A percentile compares a stretch with the other conserved stretches of the same genome.
Evolutionary conservation across 176 grass and related monocot species (phyloP).

Genomic region (Juncus effusus): DNA sequence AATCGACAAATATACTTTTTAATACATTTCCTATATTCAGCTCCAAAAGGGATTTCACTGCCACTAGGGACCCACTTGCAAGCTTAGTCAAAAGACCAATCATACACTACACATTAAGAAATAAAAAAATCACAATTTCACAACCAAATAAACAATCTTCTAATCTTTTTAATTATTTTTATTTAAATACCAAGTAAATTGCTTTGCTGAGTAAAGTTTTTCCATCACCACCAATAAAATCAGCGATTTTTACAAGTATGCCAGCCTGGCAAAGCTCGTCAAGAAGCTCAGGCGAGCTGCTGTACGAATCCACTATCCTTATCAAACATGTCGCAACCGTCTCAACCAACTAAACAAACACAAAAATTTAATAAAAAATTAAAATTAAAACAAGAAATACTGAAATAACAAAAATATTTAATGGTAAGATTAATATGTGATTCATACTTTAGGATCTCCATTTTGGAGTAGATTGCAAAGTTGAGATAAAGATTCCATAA

Average conservation of each 20-base stretch:
- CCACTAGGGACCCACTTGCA: constrained; percentile 66
- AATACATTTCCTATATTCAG: constrained; percentile 68
- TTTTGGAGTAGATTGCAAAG: constrained; percentile 78
- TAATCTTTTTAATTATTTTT: neutral
- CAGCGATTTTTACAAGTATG: constrained; percentile 51
- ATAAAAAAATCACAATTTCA: constrained; percentile 18
- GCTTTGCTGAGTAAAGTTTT: constrained; percentile 42
- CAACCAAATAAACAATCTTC: neutral
- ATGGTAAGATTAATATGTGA: neutral
- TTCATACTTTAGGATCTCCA: constrained; percentile 57
- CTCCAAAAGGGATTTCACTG: constrained; percentile 81
- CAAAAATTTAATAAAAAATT: constrained; percentile 25
- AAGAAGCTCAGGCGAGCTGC: constrained; percentile 53
- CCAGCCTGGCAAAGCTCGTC: constrained; percentile 70
- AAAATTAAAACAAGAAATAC: neutral
- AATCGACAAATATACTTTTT: constrained; percentile 65
- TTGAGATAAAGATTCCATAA: constrained; percentile 58
- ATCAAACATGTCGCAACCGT: constrained; percentile 68
- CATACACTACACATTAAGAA: constrained; percentile 55
- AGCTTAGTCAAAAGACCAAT: constrained; percentile 79
- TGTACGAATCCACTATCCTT: constrained; percentile 65
- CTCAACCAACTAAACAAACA: constrained; percentile 55
- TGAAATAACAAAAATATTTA: neutral
- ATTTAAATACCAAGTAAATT: constrained; percentile 60
- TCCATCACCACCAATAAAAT: constrained; percentile 58